Evolutionary conservation across 148 eudicot species (phyloP), one percentile per base, ranked within the genome.

Genomic region (Vaccinium darrowii): DNA sequence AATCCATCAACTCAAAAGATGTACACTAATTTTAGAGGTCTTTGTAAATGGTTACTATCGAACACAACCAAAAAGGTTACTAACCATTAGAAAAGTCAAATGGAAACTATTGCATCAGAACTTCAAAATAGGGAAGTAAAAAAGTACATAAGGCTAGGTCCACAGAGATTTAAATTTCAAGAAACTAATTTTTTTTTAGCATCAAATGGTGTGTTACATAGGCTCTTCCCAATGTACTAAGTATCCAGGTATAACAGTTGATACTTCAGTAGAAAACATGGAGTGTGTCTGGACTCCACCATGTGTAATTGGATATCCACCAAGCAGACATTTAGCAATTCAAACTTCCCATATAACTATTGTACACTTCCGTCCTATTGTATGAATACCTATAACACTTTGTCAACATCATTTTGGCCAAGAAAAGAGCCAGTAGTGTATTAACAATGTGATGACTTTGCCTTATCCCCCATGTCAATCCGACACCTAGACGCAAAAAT

Each of bases 41-140:
- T 50, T 10, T 0, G 1, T 23, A 19, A 49, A 13, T 23, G 7
- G 52, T 49, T 4, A 65, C 76, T 50, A 13, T 1, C 33, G 21
- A 67, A 36, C n/a, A 65, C 25, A 65, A 63, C 15, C 3, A 5
- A 47, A 33, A 21, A 81, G 8, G 18, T 62, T 50, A 36, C 8
- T 79, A 58, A 76, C 81, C 72, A 65, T 72, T 76, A 84, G 79
- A 72, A 65, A 57, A 30, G 65, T 79, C 63, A 79, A 54, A 8
- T 8, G 52, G 12, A 18, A 77, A 77, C 1, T 47, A 76, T 76
- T 4, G 4, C 79, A 43, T 8, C 1, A 53, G 30, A 54, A 57
- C 21, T 54, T 53, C 65, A 33, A 14, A 30, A 54, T 3, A 51
- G 80, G 80, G 33, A 79, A 27, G 47, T 15, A 53, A 25, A 27